Evolutionary conservation across 2,329 filamentous ascomycete species (phyloP), one percentile per base, ranked within the genome.

Genomic region (Scedosporium dehoogii): DNA sequence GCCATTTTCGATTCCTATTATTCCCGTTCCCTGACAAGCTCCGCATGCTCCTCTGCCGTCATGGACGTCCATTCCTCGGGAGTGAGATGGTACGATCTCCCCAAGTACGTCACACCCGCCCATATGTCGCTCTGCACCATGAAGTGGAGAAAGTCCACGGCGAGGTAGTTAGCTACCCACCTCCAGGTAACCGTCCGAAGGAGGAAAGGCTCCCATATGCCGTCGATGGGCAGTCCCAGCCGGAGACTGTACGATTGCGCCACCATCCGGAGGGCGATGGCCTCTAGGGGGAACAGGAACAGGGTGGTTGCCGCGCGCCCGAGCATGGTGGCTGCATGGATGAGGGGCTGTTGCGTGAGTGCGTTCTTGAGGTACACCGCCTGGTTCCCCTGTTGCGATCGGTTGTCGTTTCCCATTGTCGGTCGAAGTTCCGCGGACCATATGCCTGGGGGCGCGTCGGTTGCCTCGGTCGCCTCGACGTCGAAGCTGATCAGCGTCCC

Each of bases 401-500:
- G 69, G 14, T 70, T 58, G 42, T 77, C 74, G 3, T 68, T 63
- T 1, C 71, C 71, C 27, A 73, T 70, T 64, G 79, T 85, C 2
- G 82, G 81, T 0, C 83, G 78, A 18, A 85, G 70, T 67, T 86
- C 83, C 12, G 83, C 83, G 3, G 81, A 83, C 83, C 83, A 86
- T 1, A 82, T 69, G 14, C 81, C 82, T 1, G 79, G 73, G 1
- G 79, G 79, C 2, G 76, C 75, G 58, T 83, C 80, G 3, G 75
- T 77, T 0, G 80, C 74, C 57, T 85, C 82, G 3, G 78, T 80
- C 0, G 82, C 79, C 65, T 86, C 83, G 29, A 85, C 82, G 62
- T 86, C 83, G 62, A 86, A 85, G 65, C 81, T 85, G 60, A 86
- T 85, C 4, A 85, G 72, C 0, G 82, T 84, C 1, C 82, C 79